Conservation (phyloP, 306 rosid genomes). For the Fagus sylvatica region DNA sequence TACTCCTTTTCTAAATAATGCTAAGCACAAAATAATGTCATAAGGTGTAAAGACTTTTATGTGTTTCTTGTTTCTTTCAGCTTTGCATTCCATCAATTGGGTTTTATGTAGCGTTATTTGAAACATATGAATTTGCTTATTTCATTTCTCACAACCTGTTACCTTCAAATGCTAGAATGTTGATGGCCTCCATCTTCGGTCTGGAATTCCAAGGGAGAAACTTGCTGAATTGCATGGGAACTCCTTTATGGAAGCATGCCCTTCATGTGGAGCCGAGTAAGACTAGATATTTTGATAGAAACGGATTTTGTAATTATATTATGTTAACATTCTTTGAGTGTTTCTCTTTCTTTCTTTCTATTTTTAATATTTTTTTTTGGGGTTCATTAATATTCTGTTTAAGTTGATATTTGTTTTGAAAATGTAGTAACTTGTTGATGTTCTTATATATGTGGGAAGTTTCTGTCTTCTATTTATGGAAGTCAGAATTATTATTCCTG, state of each 20-base stretch:
- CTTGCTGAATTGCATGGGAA: constrained; percentile 94
- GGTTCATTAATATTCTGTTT: background rate
- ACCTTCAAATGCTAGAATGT: constrained; percentile 70
- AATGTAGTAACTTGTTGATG: background rate
- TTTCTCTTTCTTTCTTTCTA: background rate
- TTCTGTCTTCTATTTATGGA: constrained; percentile 3
- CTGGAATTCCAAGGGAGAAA: constrained; percentile 96
- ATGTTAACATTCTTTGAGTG: constrained; percentile 1
- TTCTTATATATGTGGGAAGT: constrained; percentile 1
- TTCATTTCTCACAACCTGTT: constrained; percentile 13
- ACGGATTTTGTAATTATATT: background rate
- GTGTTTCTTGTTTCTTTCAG: constrained; percentile 1
- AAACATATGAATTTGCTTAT: background rate
- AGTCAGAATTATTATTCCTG: background rate
- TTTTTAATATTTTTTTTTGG: background rate
- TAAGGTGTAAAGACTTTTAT: background rate
- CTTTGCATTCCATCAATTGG: constrained; percentile 6
- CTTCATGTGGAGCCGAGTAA: constrained; percentile 91
- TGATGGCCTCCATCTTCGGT: constrained; percentile 98
- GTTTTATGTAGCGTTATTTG: background rate
- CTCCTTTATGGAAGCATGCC: constrained; percentile 95
- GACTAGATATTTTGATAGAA: constrained; percentile 26
- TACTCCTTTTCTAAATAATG: background rate
- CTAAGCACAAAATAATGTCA: constrained; percentile 2
- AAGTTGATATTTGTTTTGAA: constrained; percentile 6